phyloP scores from a whole-genome alignment of 78 protist genomes.

The Diacronema lutheri region DNA sequence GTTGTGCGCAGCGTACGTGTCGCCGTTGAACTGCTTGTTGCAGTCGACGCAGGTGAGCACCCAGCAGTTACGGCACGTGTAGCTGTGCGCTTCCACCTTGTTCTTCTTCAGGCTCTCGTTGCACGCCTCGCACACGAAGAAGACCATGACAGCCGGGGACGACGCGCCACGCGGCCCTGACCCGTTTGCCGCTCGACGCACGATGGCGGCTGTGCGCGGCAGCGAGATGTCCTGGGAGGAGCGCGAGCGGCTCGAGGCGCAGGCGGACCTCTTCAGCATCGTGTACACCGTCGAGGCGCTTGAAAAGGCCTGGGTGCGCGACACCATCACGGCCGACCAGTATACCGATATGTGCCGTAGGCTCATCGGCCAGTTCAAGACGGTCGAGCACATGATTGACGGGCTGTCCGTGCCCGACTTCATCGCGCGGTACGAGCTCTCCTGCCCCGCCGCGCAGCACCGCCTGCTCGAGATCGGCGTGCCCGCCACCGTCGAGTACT shows the following conservation, averaged over 20 bases:
- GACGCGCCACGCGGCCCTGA: not conserved
- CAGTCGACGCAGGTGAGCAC: not conserved
- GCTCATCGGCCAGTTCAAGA: constrained; percentile 76
- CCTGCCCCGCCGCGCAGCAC: constrained; percentile 9
- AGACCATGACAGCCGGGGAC: not conserved
- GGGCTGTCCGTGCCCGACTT: constrained; percentile 47
- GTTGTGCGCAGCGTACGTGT: not conserved
- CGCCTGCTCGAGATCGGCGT: constrained; percentile 40
- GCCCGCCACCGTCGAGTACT: constrained; percentile 49
- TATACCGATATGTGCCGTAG: constrained; percentile 10
- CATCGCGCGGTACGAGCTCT: constrained; percentile 59
- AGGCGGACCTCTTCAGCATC: too few species aligned
- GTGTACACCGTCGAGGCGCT: too few species aligned
- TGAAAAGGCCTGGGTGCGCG: constrained; percentile 76
- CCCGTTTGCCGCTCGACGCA: too few species aligned
- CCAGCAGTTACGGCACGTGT: not conserved
- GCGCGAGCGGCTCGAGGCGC: too few species aligned
- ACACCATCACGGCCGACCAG: constrained; percentile 60
- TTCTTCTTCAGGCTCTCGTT: not conserved
- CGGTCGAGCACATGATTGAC: constrained; percentile 49
- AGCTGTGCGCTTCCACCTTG: not conserved
- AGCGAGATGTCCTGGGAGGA: too few species aligned
- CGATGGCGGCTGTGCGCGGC: too few species aligned
- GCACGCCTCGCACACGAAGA: constrained; percentile 6
- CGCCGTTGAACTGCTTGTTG: not conserved